A percentile compares a stretch with the other conserved stretches of the same genome.
Evolutionary conservation across 768 basidiomycete species (phyloP).

Genomic region (Agaricus subrufescens): DNA sequence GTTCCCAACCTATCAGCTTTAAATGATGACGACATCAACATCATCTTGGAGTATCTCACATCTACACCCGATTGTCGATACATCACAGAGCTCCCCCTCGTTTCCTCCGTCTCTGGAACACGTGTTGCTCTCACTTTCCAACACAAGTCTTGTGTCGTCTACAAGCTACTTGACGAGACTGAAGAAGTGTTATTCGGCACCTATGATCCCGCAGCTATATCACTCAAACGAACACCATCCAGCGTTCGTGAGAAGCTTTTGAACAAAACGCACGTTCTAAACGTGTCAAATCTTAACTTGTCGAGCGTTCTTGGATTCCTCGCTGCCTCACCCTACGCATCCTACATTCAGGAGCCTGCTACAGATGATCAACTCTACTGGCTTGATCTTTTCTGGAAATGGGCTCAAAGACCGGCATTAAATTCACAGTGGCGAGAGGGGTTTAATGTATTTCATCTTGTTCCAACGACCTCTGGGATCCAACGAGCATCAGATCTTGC

Average conservation of each 20-base stretch:
- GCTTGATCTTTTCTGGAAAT: conserved; percentile 40
- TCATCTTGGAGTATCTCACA: conserved; percentile 30
- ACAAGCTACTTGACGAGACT: conserved; percentile 23
- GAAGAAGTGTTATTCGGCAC: conserved; percentile 23
- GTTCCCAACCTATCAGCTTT: not conserved
- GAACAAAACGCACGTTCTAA: conserved; percentile 22
- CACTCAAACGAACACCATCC: conserved; percentile 21
- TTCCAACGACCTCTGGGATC: conserved; percentile 29
- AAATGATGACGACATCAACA: not conserved
- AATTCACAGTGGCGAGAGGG: not conserved
- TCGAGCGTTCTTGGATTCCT: conserved; percentile 26
- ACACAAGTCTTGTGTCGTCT: not conserved
- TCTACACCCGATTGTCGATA: conserved; percentile 25
- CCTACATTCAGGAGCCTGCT: not conserved
- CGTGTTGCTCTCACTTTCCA: conserved; percentile 16
- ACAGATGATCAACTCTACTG: conserved; percentile 21
- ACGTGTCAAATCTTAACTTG: conserved; percentile 24
- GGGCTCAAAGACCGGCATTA: conserved; percentile 25
- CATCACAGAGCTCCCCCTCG: conserved; percentile 32
- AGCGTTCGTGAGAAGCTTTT: conserved; percentile 19
- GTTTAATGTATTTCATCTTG: conserved; percentile 18
- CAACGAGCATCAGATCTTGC: conserved; percentile 19
- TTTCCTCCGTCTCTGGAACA: conserved; percentile 21
- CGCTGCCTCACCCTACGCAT: not conserved
- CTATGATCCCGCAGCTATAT: conserved; percentile 28